Base-by-base conservation (phyloP, 495 filamentous ascomycete species). In the Parathielavia hyrcaniae region DNA sequence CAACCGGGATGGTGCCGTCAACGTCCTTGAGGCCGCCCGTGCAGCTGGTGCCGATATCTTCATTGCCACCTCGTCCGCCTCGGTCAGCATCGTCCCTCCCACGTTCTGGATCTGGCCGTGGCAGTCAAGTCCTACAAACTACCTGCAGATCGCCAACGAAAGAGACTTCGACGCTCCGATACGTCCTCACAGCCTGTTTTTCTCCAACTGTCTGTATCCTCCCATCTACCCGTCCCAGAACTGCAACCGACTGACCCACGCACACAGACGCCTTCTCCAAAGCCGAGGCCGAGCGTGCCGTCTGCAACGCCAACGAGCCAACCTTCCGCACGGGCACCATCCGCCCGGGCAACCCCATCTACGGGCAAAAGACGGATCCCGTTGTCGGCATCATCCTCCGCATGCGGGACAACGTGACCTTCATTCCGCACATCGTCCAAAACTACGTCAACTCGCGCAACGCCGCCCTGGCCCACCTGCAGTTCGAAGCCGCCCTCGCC, bases 1-100 rank as follows among this genome's bases (percentile, higher is more conserved):
- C 53, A 87, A 87, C 69, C 71, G 85, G 35, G 77, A 78, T 26
- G 83, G 83, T 54, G 82, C 82, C 20, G 71, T 69, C 50, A 81
- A 84, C 61, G 77, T 84, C 48, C 68, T 88, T 17, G 67, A 73
- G 19, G 78, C 75, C 4, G 75, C 82, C 20, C 73, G 74, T 57
- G 61, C 65, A 30, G 69, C 67, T 30, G 77, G 76, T 19, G 80
- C 79, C 20, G 68, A 73, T 51, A 78, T 79, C 41, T 83, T 88
- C 55, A 67, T 87, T 16, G 78, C 79, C 58, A 86, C 83, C 4
- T 80, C 79, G 1, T 83, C 81, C 8, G 76, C 74, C n/a, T 83
- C 81, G 0, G 60, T 79, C 19, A 65, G 69, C 30, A 58, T 82
- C 34, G 64, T 61, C 23, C 73, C 73, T 1, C 65, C 75, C 0